Conservation (phyloP, 2,329 filamentous ascomycete genomes). For the Talaromyces islandicus region DNA sequence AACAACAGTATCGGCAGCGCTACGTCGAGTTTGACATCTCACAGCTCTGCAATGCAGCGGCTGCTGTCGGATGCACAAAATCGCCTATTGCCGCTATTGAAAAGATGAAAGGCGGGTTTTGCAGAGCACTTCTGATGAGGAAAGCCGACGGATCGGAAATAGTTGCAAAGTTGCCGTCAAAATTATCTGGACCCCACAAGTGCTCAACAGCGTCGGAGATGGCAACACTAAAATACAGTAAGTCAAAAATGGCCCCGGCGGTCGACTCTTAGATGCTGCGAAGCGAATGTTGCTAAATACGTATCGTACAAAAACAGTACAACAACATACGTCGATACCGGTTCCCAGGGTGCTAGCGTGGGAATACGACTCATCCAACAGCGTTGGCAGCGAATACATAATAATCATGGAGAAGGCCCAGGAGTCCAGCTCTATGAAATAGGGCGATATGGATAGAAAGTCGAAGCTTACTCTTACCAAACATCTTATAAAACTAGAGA, state of each 20-base stretch:
- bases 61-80: conserved; percentile 11
- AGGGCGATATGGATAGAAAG: conserved; percentile 21
- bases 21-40: conserved; percentile 24
- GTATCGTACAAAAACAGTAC: conserved; percentile 13
- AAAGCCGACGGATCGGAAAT: conserved; percentile 17
- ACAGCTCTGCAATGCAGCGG: conserved; percentile 22
- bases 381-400: conserved; percentile 29
- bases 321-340: conserved; percentile 16
- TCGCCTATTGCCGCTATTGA: conserved; percentile 23
- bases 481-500: conserved; percentile 21
- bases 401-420: conserved; percentile 28
- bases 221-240: conserved; percentile 19
- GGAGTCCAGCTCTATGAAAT: conserved; percentile 24
- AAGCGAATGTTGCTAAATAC: conserved; percentile 4
- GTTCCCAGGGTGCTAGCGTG: conserved; percentile 24
- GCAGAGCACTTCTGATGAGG: conserved; percentile 20
- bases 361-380: conserved; percentile 20
- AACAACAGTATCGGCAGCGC: conserved; percentile 17
- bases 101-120: conserved; percentile 25
- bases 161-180: conserved; percentile 19
- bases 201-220: conserved; percentile 21
- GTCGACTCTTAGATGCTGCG: conserved; percentile 3
- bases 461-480: conserved; percentile 21
- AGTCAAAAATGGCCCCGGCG: no score
- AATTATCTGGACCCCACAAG: conserved; percentile 12